Percentiles rank a stretch among this genome's conserved stretches.
These are phyloP conservation scores for Cutaneotrichosporon spelunceum DNA, from an alignment of 1,284 basidiomycete genomes.

Conservation along the genomic window DNA sequence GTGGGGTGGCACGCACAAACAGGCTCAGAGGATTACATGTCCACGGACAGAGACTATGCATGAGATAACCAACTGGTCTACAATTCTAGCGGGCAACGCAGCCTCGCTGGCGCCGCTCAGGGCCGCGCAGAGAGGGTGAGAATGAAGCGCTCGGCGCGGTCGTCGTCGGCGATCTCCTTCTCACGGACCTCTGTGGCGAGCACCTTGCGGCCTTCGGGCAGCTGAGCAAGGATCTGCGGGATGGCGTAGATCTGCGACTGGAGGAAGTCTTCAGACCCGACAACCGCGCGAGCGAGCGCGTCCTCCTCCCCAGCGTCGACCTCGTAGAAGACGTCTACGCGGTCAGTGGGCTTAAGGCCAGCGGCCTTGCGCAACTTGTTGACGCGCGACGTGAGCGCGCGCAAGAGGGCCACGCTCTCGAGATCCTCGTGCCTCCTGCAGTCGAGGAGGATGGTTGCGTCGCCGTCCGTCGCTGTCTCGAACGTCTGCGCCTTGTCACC, in stretches of 20 bases:
- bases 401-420: slow-evolving; percentile 79
- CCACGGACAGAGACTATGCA: slow-evolving; percentile 3
- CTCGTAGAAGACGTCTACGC: slow-evolving; percentile 82
- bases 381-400: slow-evolving; percentile 89
- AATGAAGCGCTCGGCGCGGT: slow-evolving; percentile 66
- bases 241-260: slow-evolving; percentile 70
- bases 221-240: slow-evolving; percentile 62
- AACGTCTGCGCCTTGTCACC: slow-evolving; percentile 55
- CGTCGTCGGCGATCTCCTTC: slow-evolving; percentile 93
- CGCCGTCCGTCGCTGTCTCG: slow-evolving; percentile 86
- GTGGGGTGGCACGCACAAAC: too few species aligned
- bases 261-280: slow-evolving; percentile 63
- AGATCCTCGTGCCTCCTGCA: slow-evolving; percentile 82
- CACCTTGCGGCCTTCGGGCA: slow-evolving; percentile 73
- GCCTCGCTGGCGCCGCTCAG: background rate
- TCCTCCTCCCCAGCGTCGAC: slow-evolving; percentile 69
- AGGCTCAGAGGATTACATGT: too few species aligned
- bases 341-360: slow-evolving; percentile 89
- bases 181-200: slow-evolving; percentile 54
- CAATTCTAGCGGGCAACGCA: background rate
- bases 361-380: slow-evolving; percentile 96
- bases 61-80: slow-evolving; percentile 5
- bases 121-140: slow-evolving; percentile 32
- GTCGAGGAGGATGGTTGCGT: slow-evolving; percentile 91
- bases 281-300: slow-evolving; percentile 69